Base-by-base conservation (phyloP, 2,329 filamentous ascomycete species). In the Rachicladosporium sp. region DNA sequence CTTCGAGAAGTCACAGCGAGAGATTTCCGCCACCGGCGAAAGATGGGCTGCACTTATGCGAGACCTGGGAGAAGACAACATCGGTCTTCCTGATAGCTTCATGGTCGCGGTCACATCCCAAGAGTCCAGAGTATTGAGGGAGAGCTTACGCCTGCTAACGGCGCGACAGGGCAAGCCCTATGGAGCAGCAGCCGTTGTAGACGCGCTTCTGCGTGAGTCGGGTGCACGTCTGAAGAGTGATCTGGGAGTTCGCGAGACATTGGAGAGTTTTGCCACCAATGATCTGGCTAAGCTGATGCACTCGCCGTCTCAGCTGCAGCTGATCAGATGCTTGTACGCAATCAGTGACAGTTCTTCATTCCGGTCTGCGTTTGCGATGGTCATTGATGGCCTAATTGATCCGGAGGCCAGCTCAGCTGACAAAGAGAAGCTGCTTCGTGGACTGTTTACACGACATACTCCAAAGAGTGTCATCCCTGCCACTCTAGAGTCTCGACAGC, bases 1-100 rank as follows among this genome's bases (percentile, higher is more conserved):
- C 11, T 83, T 83, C 49, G 70, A 74, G 15, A 69, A 70, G 32
- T 93, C 85, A 0, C 86, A 94, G 55, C 69, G 75, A 36, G 66
- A 68, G 31, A 69, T 93, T 19, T 73, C 75, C 7, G 68, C 77
- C 5, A 73, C 82, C 50, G 78, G 79, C 0, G 66, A 69, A 34
- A 77, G 82, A 1, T 85, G 63, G 51, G 58, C 85, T 63, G 62
- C 71, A 2, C 60, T 86, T 7, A 67, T 69, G 44, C 47, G 56
- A 33, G 58, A 62, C 12, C 43, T 68, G 15, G 48, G 65, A 19
- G 46, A 51, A 10, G 38, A 43, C 46, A 27, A 45, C 40, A 46
- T 50, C 31, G 19, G 56, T 46, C 33, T 50, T 40, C 30, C 54
- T 48, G 15, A 48, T 38, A 43, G 42, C 3, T 12, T 55, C 10